Percentiles rank a stretch among this genome's conserved stretches.
Conservation (phyloP, 1,284 basidiomycete genomes). For the Phaffia rhodozyma region DNA sequence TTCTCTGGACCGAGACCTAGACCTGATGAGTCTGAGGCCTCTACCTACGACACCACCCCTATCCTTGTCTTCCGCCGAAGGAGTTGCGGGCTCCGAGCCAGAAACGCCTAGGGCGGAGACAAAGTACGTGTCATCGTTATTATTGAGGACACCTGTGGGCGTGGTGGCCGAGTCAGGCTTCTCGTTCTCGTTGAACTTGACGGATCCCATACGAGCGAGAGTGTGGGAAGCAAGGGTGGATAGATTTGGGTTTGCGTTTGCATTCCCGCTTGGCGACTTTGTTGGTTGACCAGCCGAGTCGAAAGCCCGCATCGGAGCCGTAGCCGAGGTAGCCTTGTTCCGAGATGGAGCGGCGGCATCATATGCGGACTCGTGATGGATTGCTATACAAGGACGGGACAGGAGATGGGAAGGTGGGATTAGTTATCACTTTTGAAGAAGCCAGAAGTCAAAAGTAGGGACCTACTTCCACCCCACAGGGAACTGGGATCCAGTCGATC, state of each 20-base stretch:
- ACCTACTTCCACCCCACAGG: constrained; percentile 13
- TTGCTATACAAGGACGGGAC: background rate
- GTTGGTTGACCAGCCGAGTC: background rate
- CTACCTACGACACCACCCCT: background rate
- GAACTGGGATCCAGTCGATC: constrained; percentile 14
- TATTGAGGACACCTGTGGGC: background rate
- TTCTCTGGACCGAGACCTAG: constrained; percentile 7
- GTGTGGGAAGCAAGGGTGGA: constrained; percentile 7
- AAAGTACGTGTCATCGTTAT: background rate
- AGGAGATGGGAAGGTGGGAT: background rate
- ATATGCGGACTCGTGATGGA: constrained; percentile 19
- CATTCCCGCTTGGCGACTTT: background rate
- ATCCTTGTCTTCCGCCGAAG: background rate
- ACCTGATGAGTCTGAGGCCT: constrained; percentile 8
- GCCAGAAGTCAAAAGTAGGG: too few species aligned
- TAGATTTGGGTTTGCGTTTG: constrained; percentile 6
- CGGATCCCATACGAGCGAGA: constrained; percentile 8
- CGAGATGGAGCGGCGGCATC: constrained; percentile 18
- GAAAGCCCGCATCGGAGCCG: constrained; percentile 17
- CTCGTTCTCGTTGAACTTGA: constrained; percentile 13
- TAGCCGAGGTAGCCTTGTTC: background rate
- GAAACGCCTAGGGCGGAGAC: background rate
- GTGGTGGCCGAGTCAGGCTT: background rate
- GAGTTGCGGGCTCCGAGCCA: background rate
- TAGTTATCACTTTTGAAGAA: background rate